Evolutionary conservation across 1,284 basidiomycete species (phyloP).

Genomic region (Austroboletus novae-zelandiae): DNA sequence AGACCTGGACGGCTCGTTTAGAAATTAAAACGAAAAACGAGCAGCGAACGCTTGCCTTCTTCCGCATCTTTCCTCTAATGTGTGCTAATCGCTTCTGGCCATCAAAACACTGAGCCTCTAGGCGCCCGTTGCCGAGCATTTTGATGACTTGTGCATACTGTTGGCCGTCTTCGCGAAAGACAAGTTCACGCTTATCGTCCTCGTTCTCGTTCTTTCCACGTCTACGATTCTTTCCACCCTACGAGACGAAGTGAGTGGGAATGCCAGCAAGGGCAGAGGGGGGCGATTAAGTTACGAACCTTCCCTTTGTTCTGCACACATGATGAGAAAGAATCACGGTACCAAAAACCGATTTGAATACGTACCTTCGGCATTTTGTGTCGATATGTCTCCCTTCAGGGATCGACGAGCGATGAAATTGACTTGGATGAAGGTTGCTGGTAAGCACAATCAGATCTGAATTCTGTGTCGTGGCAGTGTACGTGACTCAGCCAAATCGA

Average conservation of each 20-base stretch:
- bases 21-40: neutral
- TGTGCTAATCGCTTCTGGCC: constrained; percentile 98
- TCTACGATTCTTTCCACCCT: constrained; percentile 99
- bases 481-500: constrained; percentile 5
- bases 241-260: constrained; percentile 12
- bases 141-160: constrained; percentile 98
- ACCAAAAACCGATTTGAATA: neutral
- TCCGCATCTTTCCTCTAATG: constrained; percentile 98
- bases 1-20: constrained; percentile 64
- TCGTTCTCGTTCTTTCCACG: constrained; percentile 99
- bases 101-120: constrained; percentile 98
- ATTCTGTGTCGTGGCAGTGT: constrained; percentile 15
- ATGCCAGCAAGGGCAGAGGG: neutral
- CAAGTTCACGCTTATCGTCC: constrained; percentile 96
- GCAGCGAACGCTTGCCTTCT: constrained; percentile 69
- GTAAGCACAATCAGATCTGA: constrained; percentile 2
- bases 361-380: constrained; percentile 27
- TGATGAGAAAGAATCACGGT: constrained; percentile 7
- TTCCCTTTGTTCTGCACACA: constrained; percentile 75
- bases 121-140: constrained; percentile 98
- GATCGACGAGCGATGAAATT: neutral
- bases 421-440: neutral
- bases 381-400: neutral
- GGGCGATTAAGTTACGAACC: constrained; percentile 40
- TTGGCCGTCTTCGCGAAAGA: constrained; percentile 99